Base-by-base conservation (phyloP, 2,329 filamentous ascomycete genomes). In the Apiospora malaysiana region DNA sequence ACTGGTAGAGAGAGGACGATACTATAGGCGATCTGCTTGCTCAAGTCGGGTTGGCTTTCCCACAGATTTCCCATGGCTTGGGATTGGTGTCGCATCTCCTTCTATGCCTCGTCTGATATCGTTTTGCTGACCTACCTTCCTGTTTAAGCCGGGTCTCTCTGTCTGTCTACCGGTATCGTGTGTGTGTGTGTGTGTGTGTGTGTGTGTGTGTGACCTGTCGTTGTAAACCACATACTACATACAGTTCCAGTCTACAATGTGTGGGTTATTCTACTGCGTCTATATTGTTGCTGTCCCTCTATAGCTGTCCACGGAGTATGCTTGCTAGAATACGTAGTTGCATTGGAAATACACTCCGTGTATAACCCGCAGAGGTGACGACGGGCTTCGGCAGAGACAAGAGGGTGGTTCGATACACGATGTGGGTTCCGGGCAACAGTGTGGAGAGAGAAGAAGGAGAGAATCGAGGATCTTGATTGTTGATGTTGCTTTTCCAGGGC, bases 381-480 rank as follows among this genome's bases (percentile, higher is more conserved):
- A 37, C 51, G 51, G 51, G 51, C 27, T 59, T 51, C 49, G 51
- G 51, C 51, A 59, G 51, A 37, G 51, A 37, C 27, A 63, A n/a
- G 32, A 63, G 56, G 32, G 56, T 21, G 16, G 18, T 63, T 23
- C 56, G 32, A 40, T 63, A 32, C 32, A 40, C n/a, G 56, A 37
- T 56, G 51, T 59, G 51, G 51, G 27, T 32, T 63, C 56, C 4
- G 56, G 56, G 32, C 56, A 63, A 40, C 56, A 32, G 27, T 63
- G 56, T 63, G 56, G 56, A 59, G 56, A 63, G 56, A 21, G 56
- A 18, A 59, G 25, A 21, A 16, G 27, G 51, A 37, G 32, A n/a
- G 56, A 40, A 63, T 37, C 27, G 56, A 63, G 21, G 56, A 59
- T 59, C 51, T 59, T 63, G 56, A 63, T 63, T 63, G 56, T 40